Conservation (phyloP, 2,329 filamentous ascomycete genomes). For the Beauveria australis region DNA sequence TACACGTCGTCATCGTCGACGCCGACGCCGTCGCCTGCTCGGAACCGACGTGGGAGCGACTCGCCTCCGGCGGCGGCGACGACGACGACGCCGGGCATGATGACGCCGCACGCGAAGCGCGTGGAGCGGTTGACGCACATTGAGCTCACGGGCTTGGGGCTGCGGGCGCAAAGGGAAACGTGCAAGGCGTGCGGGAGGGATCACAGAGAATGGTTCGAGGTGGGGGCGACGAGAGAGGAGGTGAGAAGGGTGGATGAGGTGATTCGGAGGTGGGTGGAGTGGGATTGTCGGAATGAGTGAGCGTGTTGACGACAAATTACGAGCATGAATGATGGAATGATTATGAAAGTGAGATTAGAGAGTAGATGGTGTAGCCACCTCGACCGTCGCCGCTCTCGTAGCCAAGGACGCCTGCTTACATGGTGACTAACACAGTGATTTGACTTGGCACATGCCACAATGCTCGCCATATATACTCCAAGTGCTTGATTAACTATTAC, state of each 20-base stretch:
- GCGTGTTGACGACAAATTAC: neutral
- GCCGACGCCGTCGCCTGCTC: neutral
- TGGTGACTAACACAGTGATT: no score
- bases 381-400: no score
- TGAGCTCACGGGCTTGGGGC: conserved; percentile 61
- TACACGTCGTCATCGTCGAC: conserved; percentile 35
- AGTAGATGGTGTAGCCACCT: no score
- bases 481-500: no score
- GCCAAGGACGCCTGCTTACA: no score
- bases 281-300: conserved; percentile 41
- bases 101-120: conserved; percentile 76
- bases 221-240: conserved; percentile 64
- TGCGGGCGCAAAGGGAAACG: conserved; percentile 44
- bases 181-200: conserved; percentile 75
- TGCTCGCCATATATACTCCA: no score
- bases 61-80: conserved; percentile 21
- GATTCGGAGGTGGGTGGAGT: conserved; percentile 76
- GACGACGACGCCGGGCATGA: conserved; percentile 43
- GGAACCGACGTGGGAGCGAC: conserved; percentile 10
- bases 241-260: conserved; percentile 60
- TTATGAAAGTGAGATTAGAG: no score
- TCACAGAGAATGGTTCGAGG: conserved; percentile 93
- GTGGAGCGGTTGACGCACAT: conserved; percentile 88
- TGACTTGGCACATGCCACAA: no score
- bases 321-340: neutral